These are phyloP conservation scores for Allium fistulosum DNA, from an alignment of 106 monocot species.

Conservation along the genomic window DNA sequence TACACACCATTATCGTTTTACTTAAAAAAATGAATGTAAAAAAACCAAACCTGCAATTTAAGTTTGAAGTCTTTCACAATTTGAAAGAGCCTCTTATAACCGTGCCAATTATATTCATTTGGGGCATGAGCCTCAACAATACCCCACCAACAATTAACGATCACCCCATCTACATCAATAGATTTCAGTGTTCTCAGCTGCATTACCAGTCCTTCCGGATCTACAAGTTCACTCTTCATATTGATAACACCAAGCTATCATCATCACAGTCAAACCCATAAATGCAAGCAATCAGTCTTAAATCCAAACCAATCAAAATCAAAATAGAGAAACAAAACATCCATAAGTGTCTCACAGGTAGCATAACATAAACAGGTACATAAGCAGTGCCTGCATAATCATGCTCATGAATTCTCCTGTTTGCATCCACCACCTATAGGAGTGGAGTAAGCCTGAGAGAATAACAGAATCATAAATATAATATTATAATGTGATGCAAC, in stretches of 20 bases:
- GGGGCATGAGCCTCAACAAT: constrained; percentile 73
- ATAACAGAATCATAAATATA: no score
- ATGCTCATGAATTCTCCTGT: constrained; percentile 38
- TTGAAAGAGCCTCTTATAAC: constrained; percentile 72
- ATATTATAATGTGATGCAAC: neutral
- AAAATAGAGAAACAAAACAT: neutral
- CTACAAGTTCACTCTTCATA: constrained; percentile 70
- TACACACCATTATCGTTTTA: no score
- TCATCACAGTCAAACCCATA: neutral
- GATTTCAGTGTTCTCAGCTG: constrained; percentile 59
- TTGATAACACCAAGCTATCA: constrained; percentile 67
- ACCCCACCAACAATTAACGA: constrained; percentile 99
- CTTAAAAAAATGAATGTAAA: neutral
- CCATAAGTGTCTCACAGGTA: constrained; percentile 45
- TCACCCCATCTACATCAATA: constrained; percentile 79
- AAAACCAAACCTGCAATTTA: constrained; percentile 66
- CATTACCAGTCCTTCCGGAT: constrained; percentile 59
- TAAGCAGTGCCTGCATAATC: constrained; percentile 82
- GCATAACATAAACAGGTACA: constrained; percentile 88
- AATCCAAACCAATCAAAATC: neutral
- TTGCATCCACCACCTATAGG: constrained; percentile 3
- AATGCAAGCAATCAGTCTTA: neutral
- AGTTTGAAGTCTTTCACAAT: constrained; percentile 67
- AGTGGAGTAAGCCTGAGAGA: neutral
- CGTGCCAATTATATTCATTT: constrained; percentile 74